Percentiles rank a stretch among this genome's conserved stretches.
Conservation (phyloP, 257 asterid genomes). For the Nicotiana noctiflora region DNA sequence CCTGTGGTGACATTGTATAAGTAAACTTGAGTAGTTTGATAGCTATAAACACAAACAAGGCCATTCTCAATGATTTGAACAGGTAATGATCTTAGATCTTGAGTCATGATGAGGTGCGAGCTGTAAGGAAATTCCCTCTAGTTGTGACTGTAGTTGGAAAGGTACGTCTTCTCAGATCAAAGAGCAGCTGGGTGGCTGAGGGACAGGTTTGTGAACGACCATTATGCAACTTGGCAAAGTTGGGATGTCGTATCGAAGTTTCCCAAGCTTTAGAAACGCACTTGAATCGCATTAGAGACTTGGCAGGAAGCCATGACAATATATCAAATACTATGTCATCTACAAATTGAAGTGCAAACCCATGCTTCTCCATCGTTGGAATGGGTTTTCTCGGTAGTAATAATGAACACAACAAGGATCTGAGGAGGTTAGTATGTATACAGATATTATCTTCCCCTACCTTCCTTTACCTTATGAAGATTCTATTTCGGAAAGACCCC, state of each 20-base stretch:
- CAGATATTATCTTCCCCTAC: too few species aligned
- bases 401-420: too few species aligned
- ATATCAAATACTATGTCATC: not conserved
- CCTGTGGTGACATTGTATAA: not conserved
- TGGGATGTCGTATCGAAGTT: not conserved
- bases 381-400: too few species aligned
- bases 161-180: too few species aligned
- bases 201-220: not conserved
- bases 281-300: not conserved
- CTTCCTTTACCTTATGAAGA: too few species aligned
- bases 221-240: not conserved
- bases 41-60: not conserved
- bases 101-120: not conserved
- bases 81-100: not conserved
- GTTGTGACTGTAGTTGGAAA: not conserved
- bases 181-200: not conserved
- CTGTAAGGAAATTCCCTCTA: too few species aligned
- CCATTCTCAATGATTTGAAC: not conserved
- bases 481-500: too few species aligned
- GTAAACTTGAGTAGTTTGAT: not conserved
- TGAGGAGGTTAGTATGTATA: too few species aligned
- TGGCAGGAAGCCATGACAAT: not conserved
- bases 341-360: too few species aligned
- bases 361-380: too few species aligned
- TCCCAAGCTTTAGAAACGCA: not conserved